A percentile compares a stretch with the other conserved stretches of the same genome.
These are phyloP conservation scores for Trichoderma koningiopsis DNA, from an alignment of 2,329 filamentous ascomycete genomes.

Conservation along the genomic window DNA sequence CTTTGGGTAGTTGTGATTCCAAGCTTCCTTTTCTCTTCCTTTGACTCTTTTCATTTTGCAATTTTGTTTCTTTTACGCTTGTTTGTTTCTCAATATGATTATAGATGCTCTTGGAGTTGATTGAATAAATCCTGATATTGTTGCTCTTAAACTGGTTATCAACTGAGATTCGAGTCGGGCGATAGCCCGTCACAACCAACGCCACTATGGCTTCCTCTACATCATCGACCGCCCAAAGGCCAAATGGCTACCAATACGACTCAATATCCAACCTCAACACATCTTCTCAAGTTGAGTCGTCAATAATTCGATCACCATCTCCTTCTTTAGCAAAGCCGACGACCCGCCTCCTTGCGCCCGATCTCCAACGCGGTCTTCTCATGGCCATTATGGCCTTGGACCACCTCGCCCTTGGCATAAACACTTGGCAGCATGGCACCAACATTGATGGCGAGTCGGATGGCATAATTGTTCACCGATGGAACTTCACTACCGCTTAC, in stretches of 20 bases:
- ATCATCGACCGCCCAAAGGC: not conserved
- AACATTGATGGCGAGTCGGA: conserved; percentile 42
- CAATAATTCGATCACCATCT: not conserved
- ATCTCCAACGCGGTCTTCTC: conserved; percentile 49
- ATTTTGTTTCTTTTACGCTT: not conserved
- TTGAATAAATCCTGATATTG: not conserved
- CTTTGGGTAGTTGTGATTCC: not conserved
- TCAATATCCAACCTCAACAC: not conserved
- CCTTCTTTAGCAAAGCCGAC: conserved; percentile 5
- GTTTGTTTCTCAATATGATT: not conserved
- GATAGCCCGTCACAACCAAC: not conserved
- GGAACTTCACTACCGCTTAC: conserved; percentile 45
- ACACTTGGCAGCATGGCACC: conserved; percentile 47
- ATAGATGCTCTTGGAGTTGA: not conserved
- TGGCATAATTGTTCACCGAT: conserved; percentile 38
- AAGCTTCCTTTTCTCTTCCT: not conserved
- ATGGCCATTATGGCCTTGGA: conserved; percentile 50
- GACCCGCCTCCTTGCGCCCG: conserved; percentile 45
- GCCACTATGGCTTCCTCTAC: conserved; percentile 5
- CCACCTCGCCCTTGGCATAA: conserved; percentile 44
- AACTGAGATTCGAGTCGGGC: not conserved
- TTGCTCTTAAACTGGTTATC: not conserved
- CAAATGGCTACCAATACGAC: conserved; percentile 29
- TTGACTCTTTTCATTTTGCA: not conserved
- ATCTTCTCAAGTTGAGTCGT: not conserved